A percentile compares a stretch with the other conserved stretches of the same genome.
Conservation (phyloP, 2,329 filamentous ascomycete genomes). For the Penicillium sp. region DNA sequence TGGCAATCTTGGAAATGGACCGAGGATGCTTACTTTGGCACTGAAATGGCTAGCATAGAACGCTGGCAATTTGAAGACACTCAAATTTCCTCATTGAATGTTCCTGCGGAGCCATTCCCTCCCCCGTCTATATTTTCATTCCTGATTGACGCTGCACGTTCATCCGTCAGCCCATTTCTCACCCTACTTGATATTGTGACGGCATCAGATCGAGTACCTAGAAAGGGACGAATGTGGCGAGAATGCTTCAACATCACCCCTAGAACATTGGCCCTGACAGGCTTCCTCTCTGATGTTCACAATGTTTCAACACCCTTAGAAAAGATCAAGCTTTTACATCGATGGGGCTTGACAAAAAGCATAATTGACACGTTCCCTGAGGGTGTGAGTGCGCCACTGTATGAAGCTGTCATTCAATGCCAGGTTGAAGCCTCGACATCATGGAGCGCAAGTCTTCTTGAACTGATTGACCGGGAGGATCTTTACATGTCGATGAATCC, state of each 20-base stretch:
- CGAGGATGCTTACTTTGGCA: conserved; percentile 56
- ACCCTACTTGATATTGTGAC: conserved; percentile 53
- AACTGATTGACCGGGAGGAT: conserved; percentile 78
- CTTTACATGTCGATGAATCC: conserved; percentile 66
- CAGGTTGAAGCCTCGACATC: conserved; percentile 76
- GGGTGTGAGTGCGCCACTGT: conserved; percentile 74
- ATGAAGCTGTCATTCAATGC: conserved; percentile 80
- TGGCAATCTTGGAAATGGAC: conserved; percentile 65
- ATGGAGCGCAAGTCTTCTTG: conserved; percentile 71
- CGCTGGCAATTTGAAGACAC: conserved; percentile 58
- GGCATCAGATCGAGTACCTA: conserved; percentile 27
- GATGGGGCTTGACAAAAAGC: conserved; percentile 62
- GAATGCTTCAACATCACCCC: conserved; percentile 53
- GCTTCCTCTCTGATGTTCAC: conserved; percentile 62
- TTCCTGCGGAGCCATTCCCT: conserved; percentile 52
- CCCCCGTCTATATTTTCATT: conserved; percentile 63
- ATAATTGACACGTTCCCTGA: conserved; percentile 84
- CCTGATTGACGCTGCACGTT: conserved; percentile 45
- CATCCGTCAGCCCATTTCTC: conserved; percentile 44
- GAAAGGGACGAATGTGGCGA: conserved; percentile 34
- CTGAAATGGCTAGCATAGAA: conserved; percentile 59
- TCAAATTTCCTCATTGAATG: conserved; percentile 43
- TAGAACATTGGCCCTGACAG: conserved; percentile 68
- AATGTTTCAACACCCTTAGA: conserved; percentile 54
- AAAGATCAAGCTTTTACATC: conserved; percentile 72